phyloP scores from a whole-genome alignment of 768 basidiomycete species.

The Auricularia sp. region DNA sequence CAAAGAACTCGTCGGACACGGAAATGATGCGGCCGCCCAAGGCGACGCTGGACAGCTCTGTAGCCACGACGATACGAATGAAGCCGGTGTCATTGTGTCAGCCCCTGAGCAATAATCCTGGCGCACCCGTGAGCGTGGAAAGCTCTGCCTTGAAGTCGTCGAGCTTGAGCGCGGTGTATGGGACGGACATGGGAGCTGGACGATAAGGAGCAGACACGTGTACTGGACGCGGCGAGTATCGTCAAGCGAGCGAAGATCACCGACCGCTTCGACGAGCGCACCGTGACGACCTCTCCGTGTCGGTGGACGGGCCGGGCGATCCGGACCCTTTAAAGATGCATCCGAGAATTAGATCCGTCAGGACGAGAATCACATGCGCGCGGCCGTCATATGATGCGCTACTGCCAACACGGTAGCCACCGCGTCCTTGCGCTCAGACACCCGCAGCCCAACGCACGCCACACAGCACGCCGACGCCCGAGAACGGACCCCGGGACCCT shows the following conservation, averaged over 20 bases:
- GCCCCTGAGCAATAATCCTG: background rate
- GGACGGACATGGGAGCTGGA: background rate
- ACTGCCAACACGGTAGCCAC: background rate
- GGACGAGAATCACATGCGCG: background rate
- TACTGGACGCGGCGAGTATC: background rate
- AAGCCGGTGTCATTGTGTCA: background rate
- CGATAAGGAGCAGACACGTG: background rate
- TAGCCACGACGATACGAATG: background rate
- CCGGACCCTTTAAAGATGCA: background rate
- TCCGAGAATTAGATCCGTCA: background rate
- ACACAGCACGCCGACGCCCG: background rate
- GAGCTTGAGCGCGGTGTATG: background rate
- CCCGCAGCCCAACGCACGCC: background rate
- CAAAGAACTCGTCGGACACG: conserved; percentile 96
- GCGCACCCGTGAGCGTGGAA: background rate
- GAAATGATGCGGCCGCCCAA: conserved; percentile 66
- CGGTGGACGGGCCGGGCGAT: background rate
- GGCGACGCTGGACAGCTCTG: conserved; percentile 83
- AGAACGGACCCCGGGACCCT: no score
- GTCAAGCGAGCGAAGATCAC: no score
- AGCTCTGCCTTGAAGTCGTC: conserved; percentile 1
- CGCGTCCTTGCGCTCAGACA: background rate
- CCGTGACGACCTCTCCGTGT: background rate
- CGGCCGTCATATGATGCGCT: background rate
- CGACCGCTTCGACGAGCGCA: background rate